Evolutionary conservation across 768 basidiomycete species (phyloP), one percentile per base, ranked within the genome.

Genomic region (Lactifluus rugatus): DNA sequence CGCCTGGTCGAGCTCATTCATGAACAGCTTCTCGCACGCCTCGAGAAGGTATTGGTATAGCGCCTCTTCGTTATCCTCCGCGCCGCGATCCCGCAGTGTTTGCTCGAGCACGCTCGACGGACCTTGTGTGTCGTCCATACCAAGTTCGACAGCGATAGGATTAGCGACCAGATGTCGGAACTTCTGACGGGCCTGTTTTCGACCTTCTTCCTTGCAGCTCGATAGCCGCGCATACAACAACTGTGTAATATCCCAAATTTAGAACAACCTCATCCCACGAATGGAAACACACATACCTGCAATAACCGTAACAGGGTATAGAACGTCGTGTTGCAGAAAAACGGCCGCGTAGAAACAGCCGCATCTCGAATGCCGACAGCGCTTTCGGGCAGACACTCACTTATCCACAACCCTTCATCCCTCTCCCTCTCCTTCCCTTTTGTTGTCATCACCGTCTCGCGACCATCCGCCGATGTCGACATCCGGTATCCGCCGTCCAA

Each of bases 241-340:
- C 94, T 98, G 69, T 39, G 36, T 25, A 39, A 39, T 6, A 34
- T 13, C 32, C n/a, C 48, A 54, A 44, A 54, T 37, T 44, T 45
- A 44, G 41, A 54, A 54, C 48, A 36, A n/a, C 39, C 39, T 23
- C 17, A 41, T 8, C 21, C 23, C 19, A 50, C 23, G 13, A 37
- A 68, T 5, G 17, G 53, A 53, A 47, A 82, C 11, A 3, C 41
- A 44, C 75, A 62, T 54, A 81, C 95, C 85, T 99, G 93, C 50
- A 98, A 69, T 52, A 95, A 74, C 50, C 96, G 85, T 63, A 98
- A 69, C 52, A 97, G 70, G 7, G 89, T 89, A 73, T 98, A 99
- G 69, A 93, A 90, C 21, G 91, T 87, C 48, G 90, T 92, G 72
- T 97, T 96, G 58, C 82, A 82, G 72, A 95, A 98, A 71, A 97